These are phyloP conservation scores for Xylaria polymorpha DNA, from an alignment of 2,329 filamentous ascomycete species.

Conservation along the genomic window DNA sequence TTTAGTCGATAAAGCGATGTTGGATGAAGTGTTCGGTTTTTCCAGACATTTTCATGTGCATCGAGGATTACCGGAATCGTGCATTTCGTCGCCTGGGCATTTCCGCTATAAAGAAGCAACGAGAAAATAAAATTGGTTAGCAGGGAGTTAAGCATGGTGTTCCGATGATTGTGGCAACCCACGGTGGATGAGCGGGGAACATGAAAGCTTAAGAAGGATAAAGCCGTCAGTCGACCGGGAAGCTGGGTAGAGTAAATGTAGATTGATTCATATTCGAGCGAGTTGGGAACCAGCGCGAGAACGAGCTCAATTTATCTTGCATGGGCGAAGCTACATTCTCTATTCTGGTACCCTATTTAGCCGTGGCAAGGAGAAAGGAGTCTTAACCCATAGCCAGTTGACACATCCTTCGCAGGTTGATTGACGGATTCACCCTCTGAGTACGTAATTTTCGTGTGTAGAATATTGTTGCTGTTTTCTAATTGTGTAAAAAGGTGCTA, in stretches of 20 bases:
- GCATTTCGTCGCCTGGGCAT: conserved; percentile 2
- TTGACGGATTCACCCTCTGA: background rate
- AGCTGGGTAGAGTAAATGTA: background rate
- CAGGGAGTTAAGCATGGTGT: conserved; percentile 6
- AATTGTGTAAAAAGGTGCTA: too few relatives aligned
- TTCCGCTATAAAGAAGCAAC: background rate
- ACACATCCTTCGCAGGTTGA: background rate
- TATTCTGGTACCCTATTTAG: background rate
- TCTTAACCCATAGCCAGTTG: background rate
- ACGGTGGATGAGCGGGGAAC: too few relatives aligned
- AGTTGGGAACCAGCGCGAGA: background rate
- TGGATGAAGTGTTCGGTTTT: conserved; percentile 2
- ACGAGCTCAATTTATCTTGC: background rate
- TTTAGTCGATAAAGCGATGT: conserved; percentile 10
- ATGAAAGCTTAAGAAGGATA: background rate
- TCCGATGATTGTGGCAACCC: background rate
- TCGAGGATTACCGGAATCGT: conserved; percentile 1
- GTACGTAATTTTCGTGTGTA: too few relatives aligned
- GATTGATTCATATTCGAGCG: background rate
- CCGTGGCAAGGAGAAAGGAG: background rate
- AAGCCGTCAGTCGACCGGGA: background rate
- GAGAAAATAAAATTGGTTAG: background rate
- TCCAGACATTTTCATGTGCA: conserved; percentile 9
- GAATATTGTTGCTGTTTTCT: too few relatives aligned
- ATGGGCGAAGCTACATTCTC: background rate